Conservation (phyloP, 169 alveolate species). For the Plasmodium vivax region DNA sequence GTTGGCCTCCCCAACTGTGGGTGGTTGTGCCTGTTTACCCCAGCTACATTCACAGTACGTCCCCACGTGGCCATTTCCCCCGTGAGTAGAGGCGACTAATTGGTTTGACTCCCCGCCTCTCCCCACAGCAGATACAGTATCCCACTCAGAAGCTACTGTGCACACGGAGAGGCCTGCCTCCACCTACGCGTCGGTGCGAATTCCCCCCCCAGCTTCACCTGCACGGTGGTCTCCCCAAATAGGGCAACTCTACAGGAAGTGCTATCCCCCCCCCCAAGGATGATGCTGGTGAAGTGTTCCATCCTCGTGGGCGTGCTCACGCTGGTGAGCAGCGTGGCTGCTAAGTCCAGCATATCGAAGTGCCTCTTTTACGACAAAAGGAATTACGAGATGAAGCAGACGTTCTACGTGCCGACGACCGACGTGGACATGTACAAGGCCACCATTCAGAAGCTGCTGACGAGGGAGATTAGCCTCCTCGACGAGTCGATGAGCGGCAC, state of each 20-base stretch:
- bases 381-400: conserved; percentile 28
- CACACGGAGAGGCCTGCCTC: background rate
- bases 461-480: conserved; percentile 18
- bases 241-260: background rate
- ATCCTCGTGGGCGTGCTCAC: background rate
- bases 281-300: background rate
- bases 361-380: conserved; percentile 40
- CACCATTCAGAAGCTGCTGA: conserved; percentile 20
- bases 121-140: no score
- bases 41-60: background rate
- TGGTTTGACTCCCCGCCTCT: background rate
- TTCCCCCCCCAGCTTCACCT: background rate
- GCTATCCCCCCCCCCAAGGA: background rate
- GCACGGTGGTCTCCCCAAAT: background rate
- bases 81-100: background rate
- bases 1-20: background rate
- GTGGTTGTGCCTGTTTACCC: background rate
- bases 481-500: conserved; percentile 3
- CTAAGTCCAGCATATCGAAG: conserved; percentile 36
- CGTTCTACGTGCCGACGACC: conserved; percentile 32
- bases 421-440: conserved; percentile 60
- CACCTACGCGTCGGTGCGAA: background rate
- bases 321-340: background rate
- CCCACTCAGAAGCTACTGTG: background rate
- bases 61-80: background rate